Conservation (phyloP, 2,329 filamentous ascomycete species). For the Phaeosphaeria sp. region DNA sequence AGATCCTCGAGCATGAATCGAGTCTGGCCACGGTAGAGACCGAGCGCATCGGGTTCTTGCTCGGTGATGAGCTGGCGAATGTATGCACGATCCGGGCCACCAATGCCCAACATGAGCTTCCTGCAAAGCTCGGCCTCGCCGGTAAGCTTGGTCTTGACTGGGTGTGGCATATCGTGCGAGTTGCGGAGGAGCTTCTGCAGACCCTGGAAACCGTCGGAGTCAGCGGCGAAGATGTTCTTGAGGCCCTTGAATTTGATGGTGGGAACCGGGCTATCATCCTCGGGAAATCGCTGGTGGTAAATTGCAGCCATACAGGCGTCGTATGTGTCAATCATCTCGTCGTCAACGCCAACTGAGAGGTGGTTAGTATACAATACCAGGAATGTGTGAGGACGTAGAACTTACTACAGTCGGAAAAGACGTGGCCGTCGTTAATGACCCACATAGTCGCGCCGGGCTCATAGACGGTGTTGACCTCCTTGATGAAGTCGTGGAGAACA, state of each 20-base stretch:
- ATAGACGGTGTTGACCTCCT: conserved; percentile 50
- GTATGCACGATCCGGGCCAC: conserved; percentile 29
- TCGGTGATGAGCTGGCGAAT: conserved; percentile 36
- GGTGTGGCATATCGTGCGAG: conserved; percentile 33
- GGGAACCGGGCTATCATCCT: conserved; percentile 23
- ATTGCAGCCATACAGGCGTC: conserved; percentile 48
- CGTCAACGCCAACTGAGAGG: conserved; percentile 50
- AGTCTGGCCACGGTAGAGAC: conserved; percentile 46
- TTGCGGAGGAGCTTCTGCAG: conserved; percentile 27
- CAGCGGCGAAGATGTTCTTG: conserved; percentile 37
- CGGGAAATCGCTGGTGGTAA: conserved; percentile 38
- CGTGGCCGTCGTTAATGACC: conserved; percentile 54
- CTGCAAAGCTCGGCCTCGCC: conserved; percentile 38
- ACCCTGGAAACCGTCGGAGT: conserved; percentile 29
- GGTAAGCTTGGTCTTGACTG: conserved; percentile 37
- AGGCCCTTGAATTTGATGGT: conserved; percentile 38
- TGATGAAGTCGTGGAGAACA: conserved; percentile 50
- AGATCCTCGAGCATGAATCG: conserved; percentile 50
- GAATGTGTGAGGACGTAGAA: neutral
- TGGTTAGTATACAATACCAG: conserved; percentile 7
- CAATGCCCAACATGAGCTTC: conserved; percentile 36
- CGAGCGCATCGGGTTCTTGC: conserved; percentile 35
- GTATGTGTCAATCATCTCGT: conserved; percentile 52
- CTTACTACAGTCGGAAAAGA: conserved; percentile 51
- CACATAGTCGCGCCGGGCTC: conserved; percentile 50